Percentiles rank a stretch among this genome's conserved stretches.
phyloP scores from a whole-genome alignment of 2,329 filamentous ascomycete species.

The Calonectria pauciramosa region DNA sequence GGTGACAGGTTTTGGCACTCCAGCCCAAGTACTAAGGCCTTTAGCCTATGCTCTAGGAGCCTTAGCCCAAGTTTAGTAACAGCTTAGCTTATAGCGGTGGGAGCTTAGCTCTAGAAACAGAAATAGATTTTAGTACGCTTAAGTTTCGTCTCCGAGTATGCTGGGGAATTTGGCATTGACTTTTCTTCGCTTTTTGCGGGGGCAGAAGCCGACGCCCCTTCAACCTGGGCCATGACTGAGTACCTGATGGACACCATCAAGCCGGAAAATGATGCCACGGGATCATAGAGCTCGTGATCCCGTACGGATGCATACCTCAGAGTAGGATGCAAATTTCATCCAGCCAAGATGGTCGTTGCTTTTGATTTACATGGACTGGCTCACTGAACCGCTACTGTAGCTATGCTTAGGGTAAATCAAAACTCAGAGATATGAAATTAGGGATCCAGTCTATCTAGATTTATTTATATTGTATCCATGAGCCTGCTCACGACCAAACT shows the following conservation, averaged over 20 bases:
- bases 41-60: no score
- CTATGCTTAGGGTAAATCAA: background rate
- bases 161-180: background rate
- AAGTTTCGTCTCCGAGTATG: slow-evolving; percentile 7
- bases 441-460: background rate
- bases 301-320: no score
- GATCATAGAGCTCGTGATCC: no score
- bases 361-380: background rate
- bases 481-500: background rate
- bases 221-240: no score
- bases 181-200: background rate
- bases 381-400: background rate
- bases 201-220: background rate
- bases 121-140: background rate
- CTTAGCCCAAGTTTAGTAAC: background rate
- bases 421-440: background rate
- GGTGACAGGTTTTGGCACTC: no score
- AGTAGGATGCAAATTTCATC: no score
- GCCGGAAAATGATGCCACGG: no score
- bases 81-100: background rate
- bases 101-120: background rate
- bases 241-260: background rate
- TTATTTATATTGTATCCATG: background rate
- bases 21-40: no score
- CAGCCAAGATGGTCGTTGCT: no score